Percentiles rank a stretch among this genome's conserved stretches.
Evolutionary conservation across 75 land plant genomes (phyloP).

Genomic region (Selaginella moellendorffii): DNA sequence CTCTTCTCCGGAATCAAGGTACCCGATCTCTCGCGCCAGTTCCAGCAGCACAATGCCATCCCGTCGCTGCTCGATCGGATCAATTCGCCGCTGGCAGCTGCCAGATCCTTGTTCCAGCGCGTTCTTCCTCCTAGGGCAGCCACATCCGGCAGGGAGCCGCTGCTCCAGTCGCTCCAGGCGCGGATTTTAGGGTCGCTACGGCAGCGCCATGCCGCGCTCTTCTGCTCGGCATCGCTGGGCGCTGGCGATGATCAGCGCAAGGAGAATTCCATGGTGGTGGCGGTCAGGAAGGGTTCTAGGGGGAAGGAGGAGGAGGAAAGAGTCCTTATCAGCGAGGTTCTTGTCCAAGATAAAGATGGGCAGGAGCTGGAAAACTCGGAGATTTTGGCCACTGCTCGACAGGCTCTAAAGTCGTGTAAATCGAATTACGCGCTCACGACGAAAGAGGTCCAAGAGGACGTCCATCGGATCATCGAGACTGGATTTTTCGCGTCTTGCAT

Average conservation of each 20-base stretch:
- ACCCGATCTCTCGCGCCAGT: too few relatives aligned
- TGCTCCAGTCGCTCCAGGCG: background rate
- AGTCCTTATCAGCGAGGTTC: conserved; percentile 86
- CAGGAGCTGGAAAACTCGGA: conserved; percentile 77
- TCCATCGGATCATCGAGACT: conserved; percentile 68
- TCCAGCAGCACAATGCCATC: too few relatives aligned
- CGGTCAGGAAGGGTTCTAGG: too few relatives aligned
- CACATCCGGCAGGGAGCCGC: too few relatives aligned
- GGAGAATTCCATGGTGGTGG: background rate
- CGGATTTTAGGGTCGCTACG: background rate
- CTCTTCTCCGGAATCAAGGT: too few relatives aligned
- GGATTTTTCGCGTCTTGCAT: conserved; percentile 75
- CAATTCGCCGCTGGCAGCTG: background rate
- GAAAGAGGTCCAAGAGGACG: conserved; percentile 92
- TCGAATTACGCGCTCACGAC: conserved; percentile 82
- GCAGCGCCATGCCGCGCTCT: background rate
- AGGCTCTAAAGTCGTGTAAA: conserved; percentile 50
- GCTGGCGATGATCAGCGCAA: background rate
- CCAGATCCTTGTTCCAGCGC: background rate
- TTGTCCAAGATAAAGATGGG: conserved; percentile 89
- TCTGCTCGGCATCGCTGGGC: background rate
- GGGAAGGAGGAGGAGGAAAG: conserved; percentile 60
- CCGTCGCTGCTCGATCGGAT: background rate
- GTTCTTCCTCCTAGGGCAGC: background rate
- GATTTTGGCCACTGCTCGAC: conserved; percentile 40